Evolutionary conservation across 1,284 basidiomycete genomes (phyloP), one percentile per base, ranked within the genome.

Genomic region (Trichosporon sp.): DNA sequence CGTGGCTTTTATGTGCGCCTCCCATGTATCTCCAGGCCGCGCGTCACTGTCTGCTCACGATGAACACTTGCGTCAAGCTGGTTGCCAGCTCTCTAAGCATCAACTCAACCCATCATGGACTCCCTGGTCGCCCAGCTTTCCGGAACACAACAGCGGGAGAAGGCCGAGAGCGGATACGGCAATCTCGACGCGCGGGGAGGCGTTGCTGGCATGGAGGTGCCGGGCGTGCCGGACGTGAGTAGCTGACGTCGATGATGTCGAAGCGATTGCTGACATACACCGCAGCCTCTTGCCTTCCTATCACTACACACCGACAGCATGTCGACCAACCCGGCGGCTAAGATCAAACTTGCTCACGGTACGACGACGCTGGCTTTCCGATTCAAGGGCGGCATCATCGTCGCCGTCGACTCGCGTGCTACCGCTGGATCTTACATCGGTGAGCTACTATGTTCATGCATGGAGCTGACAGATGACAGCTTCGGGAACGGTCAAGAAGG

Each of bases 321-420:
- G 76, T 92, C 92, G 70, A 77, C 83, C 66, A 93, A 96, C 86
- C 93, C 95, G 48, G 90, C 89, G 74, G 96, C 94, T 86, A 90
- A 89, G 84, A 99, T 99, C 87, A 99, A 99, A 88, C 95, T 99
- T 76, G 91, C 95, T 79, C 97, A 99, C 85, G 97, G 97, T 79
- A 99, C 97, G 16, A 99, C 97, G 3, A 99, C 97, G 3, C 88
- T 99, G 64, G 97, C 97, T 8, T 99, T 99, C 89, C 89, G 94
- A 81, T 99, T 92, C 87, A 87, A 93, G 80, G 97, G 96, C 54
- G 97, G 97, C 68, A 96, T 99, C 75, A 96, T 99, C 73, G 96
- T 99, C 26, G 93, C 94, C 35, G 97, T 99, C 37, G 97, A 99
- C 84, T 99, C 96, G 59, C 87, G 97, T 83, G 97, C 97, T 46